These are phyloP conservation scores for Biscogniauxia sp. DNA, from an alignment of 2,329 filamentous ascomycete species.

Conservation along the genomic window DNA sequence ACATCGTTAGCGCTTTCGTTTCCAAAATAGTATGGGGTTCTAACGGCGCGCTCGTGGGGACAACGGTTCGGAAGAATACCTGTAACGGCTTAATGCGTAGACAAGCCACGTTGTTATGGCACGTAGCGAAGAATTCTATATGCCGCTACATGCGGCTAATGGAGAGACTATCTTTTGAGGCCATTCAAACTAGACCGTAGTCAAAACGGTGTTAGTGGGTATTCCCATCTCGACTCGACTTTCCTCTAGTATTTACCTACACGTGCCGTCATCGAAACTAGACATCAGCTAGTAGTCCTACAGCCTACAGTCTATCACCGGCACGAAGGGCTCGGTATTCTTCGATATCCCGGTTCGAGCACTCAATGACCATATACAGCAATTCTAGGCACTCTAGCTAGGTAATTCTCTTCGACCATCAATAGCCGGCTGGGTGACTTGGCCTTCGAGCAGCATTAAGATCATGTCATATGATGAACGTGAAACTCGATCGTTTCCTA, in stretches of 20 bases:
- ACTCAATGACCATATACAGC: neutral
- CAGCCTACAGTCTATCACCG: neutral
- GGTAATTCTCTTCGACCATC: neutral
- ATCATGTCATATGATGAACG: neutral
- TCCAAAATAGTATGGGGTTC: neutral
- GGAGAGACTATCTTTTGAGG: neutral
- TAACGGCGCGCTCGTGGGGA: neutral
- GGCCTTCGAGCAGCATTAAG: neutral
- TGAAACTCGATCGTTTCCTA: neutral
- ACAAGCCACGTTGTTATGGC: neutral
- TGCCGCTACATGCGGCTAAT: neutral
- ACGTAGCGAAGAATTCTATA: neutral
- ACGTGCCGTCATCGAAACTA: neutral
- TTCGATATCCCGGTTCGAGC: too few species aligned
- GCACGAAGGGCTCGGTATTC: neutral
- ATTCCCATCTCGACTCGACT: neutral
- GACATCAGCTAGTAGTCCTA: neutral
- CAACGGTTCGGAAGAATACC: neutral
- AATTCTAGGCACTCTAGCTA: neutral
- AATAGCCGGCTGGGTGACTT: neutral
- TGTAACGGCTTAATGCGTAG: neutral
- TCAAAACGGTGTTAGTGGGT: neutral
- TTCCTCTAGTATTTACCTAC: neutral
- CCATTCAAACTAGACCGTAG: neutral
- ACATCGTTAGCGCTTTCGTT: neutral